Base-by-base conservation (phyloP, 2,329 filamentous ascomycete genomes). In the Botrytis fabae region DNA sequence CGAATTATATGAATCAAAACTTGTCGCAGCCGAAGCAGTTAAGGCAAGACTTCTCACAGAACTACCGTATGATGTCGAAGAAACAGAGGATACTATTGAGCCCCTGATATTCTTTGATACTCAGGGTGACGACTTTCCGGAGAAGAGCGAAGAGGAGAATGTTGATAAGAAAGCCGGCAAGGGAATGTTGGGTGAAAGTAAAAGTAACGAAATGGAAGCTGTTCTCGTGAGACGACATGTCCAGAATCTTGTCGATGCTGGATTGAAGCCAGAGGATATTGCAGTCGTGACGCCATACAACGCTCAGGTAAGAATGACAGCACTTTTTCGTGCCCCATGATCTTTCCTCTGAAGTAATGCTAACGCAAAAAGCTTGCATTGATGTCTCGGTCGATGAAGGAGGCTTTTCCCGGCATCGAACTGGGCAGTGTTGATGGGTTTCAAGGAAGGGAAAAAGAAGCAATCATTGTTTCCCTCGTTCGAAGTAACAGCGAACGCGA, bases 381-480 rank as follows among this genome's bases (percentile, higher is more conserved):
- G 18, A 85, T 98, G 69, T 91, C 94, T 20, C 84, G 86, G 54
- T 86, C 92, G 76, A 86, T 99, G 68, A 96, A 95, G 80, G 93
- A 96, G 74, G 85, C 86, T 57, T 97, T 92, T 78, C 92, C 92
- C 0, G 94, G 92, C 20, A 90, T 99, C 69, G 96, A 99, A 82
- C 86, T 99, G n/a, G 96, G 96, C 48, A 97, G 94, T 78, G 93
- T 99, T 2, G 96, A 99, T 82, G 96, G 95, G 2, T 99, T 99
- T 81, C 96, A 99, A 82, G 96, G 96, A 48, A 90, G 96, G 28
- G 96, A 99, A 83, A 99, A 99, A 83, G 96, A 99, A 82, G 96
- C 93, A 3, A 91, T 99, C 25, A 88, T 99, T 57, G 91, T 99
- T 69, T 97, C 92, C 82, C 87, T 98, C n/a, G 96, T 99, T 73